Evolutionary conservation across 768 basidiomycete species (phyloP), one percentile per base, ranked within the genome.

Genomic region (Lactarius hatsudake): DNA sequence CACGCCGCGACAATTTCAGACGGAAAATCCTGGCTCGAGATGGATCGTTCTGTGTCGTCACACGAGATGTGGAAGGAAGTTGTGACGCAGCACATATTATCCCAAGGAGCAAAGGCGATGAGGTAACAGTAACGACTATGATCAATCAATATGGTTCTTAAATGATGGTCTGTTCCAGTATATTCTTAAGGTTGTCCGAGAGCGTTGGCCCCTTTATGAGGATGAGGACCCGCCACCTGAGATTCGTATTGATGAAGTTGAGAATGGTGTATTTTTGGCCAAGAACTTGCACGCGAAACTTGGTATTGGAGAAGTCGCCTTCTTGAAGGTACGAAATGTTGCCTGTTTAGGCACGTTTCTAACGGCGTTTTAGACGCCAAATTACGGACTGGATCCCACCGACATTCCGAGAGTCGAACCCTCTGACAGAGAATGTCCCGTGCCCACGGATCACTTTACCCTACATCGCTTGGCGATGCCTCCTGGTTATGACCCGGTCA

Each of bases 291-390:
- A 23, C 0, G 12, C 38, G 38, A 40, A 30, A 15, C 36, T 62
- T 62, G 36, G 36, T 15, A 62, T 0, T 8, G 61, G 61, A 38
- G 4, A 10, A 2, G 61, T 62, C 40, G 61, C 51, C 36, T 18
- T 62, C 51, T 53, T 62, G 54, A 62, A 54, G 51, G 61, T 54
- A 38, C 6, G 61, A 54, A 38, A 30, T 18, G 17, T 62, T 26
- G 48, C 61, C 5, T 17, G 40, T 40, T 23, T 54, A 54, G 17
- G 43, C 43, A 20, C 36, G 36, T 38, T 38, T 12, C 13, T 12
- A 38, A 36, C 12, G 34, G 34, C 0, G 7, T 38, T 36, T 54
- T 62, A 62, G 61, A 54, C 61, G 13, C 61, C 61, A 30, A 62
- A 62, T 36, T 28, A 40, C 30, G 61, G 26, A 28, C 51, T 62